Base-by-base conservation (phyloP, 331 rosid genomes). In the Rosa hybrid region DNA sequence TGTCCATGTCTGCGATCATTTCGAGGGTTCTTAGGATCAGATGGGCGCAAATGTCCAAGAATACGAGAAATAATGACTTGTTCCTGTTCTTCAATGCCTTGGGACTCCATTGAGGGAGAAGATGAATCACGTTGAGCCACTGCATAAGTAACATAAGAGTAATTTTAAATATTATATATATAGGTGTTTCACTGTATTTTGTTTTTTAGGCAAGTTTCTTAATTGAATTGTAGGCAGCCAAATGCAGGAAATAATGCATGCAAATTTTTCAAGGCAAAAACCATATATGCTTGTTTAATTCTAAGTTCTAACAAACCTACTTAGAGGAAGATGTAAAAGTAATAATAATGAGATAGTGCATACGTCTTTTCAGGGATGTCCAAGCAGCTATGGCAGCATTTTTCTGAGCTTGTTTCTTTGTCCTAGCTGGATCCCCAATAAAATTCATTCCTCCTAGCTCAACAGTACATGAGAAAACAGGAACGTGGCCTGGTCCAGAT, bases 371-470 rank as follows among this genome's bases (percentile, higher is more conserved):
- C 83, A 93, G 82, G 71, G 93, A 72, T 83, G 90, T 82, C 98
- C 98, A 93, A 86, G 97, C 94, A 81, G 93, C 86, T 71, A 90
- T 78, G 6, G 98, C 98, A 34, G 97, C 97, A 85, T 89, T 91
- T 67, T 93, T 93, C 78, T 93, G 94, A 74, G 98, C 94, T 90
- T 88, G 97, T 82, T 93, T 91, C 91, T 93, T 91, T 82, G 93
- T 85, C 88, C 91, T 87, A 83, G 94, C 83, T 17, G 84, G 86
- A 30, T 91, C 88, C 39, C 97, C 98, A 17, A 81, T 9, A 81
- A 93, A 93, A 78, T 76, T 82, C 92, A 88, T 81, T 88, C 93
- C 93, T n/a, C 92, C 98, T 77, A 93, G 90, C 87, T 88, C 97
- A 78, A 91, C 92, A 0, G 93, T 91, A 80, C 98, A 91, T 5